Evolutionary conservation across 352 stramenopile genomes (phyloP).

Genomic region (Pythium brassicae): DNA sequence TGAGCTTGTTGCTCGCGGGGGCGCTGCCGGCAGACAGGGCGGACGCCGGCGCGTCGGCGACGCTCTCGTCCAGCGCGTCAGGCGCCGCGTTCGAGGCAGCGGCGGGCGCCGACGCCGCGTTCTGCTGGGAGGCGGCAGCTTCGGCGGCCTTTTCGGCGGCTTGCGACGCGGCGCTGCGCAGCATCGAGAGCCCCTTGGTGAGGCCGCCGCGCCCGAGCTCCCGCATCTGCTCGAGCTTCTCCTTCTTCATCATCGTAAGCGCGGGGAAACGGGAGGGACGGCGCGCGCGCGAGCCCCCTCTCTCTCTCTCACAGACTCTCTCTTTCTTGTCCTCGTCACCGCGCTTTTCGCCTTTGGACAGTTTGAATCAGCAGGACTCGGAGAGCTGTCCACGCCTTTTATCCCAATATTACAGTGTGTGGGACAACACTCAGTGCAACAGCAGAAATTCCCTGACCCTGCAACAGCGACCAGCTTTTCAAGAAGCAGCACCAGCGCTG

Average conservation of each 20-base stretch:
- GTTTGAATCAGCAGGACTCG: too few relatives aligned
- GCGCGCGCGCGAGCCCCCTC: too few relatives aligned
- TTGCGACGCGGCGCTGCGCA: conserved; percentile 42
- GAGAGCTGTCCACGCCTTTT: too few relatives aligned
- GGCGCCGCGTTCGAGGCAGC: conserved; percentile 5
- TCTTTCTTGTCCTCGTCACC: too few relatives aligned
- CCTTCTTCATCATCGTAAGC: conserved; percentile 68
- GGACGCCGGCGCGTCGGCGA: not conserved
- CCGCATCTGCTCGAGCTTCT: conserved; percentile 87
- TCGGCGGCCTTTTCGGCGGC: conserved; percentile 22
- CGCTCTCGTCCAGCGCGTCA: conserved; percentile 2
- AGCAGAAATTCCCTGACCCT: too few relatives aligned
- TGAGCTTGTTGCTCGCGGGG: conserved; percentile 24
- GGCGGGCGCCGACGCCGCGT: conserved; percentile 7
- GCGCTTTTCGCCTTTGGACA: too few relatives aligned
- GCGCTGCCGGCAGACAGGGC: not conserved
- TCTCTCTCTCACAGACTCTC: too few relatives aligned
- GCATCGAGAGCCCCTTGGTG: conserved; percentile 75
- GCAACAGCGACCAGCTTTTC: too few relatives aligned
- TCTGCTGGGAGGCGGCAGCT: conserved; percentile 2
- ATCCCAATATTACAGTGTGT: too few relatives aligned
- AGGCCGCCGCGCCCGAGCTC: conserved; percentile 72
- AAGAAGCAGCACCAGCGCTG: too few relatives aligned
- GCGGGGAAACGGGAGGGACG: not conserved
- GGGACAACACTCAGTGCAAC: too few relatives aligned